Conservation (phyloP, 1,284 basidiomycete species). For the Moesziomyces sp. region DNA sequence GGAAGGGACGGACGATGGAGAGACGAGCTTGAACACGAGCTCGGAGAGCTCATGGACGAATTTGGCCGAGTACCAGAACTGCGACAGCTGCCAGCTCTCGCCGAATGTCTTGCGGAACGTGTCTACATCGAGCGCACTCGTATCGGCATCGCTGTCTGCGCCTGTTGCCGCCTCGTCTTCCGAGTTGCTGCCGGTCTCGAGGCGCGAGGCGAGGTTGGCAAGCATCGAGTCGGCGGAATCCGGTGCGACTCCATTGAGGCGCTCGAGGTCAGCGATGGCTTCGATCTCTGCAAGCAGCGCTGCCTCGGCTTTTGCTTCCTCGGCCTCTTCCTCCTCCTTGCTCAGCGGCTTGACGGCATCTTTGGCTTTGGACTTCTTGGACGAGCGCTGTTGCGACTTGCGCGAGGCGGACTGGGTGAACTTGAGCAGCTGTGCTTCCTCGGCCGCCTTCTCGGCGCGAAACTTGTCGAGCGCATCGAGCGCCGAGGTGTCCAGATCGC, state of each 20-base stretch:
- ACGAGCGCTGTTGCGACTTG: conserved; percentile 4
- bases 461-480: conserved; percentile 63
- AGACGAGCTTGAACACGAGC: conserved; percentile 25
- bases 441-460: conserved; percentile 55
- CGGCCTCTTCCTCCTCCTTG: conserved; percentile 14
- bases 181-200: conserved; percentile 8
- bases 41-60: conserved; percentile 33
- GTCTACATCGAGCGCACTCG: conserved; percentile 25
- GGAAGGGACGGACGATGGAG: conserved; percentile 1
- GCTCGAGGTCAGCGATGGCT: conserved; percentile 47
- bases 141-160: conserved; percentile 29
- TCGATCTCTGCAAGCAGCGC: conserved; percentile 56
- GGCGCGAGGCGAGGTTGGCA: conserved; percentile 10
- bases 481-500: conserved; percentile 61
- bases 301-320: conserved; percentile 45
- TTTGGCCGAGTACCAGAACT: conserved; percentile 44
- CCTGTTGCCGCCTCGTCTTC: not conserved
- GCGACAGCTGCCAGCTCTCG: conserved; percentile 56
- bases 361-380: conserved; percentile 8
- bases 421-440: conserved; percentile 52
- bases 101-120: conserved; percentile 58
- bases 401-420: conserved; percentile 27
- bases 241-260: conserved; percentile 41
- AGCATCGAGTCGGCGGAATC: conserved; percentile 43
- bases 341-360: conserved; percentile 27